Evolutionary conservation across 768 basidiomycete species (phyloP), one percentile per base, ranked within the genome.

Genomic region (Kwoniella shandongensis): DNA sequence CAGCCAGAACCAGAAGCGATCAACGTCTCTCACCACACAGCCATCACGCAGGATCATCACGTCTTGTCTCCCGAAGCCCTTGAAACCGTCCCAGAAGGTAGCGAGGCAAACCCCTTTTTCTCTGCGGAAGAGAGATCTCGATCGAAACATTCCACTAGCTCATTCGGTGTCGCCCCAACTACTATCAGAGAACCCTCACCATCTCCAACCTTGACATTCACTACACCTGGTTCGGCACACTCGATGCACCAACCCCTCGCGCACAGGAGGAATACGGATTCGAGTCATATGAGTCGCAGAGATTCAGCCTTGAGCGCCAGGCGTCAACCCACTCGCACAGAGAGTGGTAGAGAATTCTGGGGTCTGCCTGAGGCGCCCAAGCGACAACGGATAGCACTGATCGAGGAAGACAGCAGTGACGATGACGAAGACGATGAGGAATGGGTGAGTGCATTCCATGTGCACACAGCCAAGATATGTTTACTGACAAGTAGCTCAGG

Each of bases 81-180:
- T 26, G 57, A 52, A 18, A 62, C 70, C 12, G 67, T 70, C 42
- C 67, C 66, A 1, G 69, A 58, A 18, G 67, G 67, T 23, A 54
- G 62, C 32, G 75, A 76, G 62, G 73, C 71, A 25, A 71, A 76
- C 41, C 75, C 75, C 1, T 69, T 76, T 63, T 72, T 74, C 59
- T 44, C 65, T 41, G 57, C 62, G 1, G 40, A 51, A 6, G 41
- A 57, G 32, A 32, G 32, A 13, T 6, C 7, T 13, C 6, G 69
- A 27, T n/a, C 47, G n/a, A 39, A 46, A 10, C 66, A 62, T 35
- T 56, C 61, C 10, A 51, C 23, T 29, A 40, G 63, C 25, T 53
- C 59, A 25, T 36, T 58, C 42, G 29, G 22, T 25, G 35, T 30
- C 18, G n/a, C 27, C 17, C 30, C 36, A 3, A 35, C 32, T 22